Evolutionary conservation across 1,284 basidiomycete species (phyloP), one percentile per base, ranked within the genome.

Genomic region (Acaromyces ingoldii): DNA sequence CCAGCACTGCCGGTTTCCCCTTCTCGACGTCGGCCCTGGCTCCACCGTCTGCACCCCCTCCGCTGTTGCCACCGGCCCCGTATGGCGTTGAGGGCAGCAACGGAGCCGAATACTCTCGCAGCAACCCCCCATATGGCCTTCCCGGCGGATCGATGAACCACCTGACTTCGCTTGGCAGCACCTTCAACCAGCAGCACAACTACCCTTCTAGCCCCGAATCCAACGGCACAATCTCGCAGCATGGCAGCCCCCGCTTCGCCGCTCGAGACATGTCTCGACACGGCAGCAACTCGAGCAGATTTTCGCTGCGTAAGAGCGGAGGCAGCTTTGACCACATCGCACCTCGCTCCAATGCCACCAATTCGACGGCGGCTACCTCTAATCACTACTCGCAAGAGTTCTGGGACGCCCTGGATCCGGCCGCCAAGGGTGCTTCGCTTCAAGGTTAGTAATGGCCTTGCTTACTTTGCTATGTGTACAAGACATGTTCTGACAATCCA

Each of bases 181-280:
- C 26, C 19, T n/a, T 15, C 5, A 48, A 63, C 56, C 55, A 57
- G 41, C 62, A 65, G 49, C 59, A 49, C 21, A 26, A 40, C 15
- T 54, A 54, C 28, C 52, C 65, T 4, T 60, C 62, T 17, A 65
- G 63, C 37, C 65, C 65, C 48, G 65, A 67, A 56, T 67, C 65
- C 50, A 64, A 60, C 58, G 36, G 48, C 17, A 39, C 36, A 7
- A 37, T 38, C 11, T 49, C 48, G 17, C 59, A 65, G 59, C 62
- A 65, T 49, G 60, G 62, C 21, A 63, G 58, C 41, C 64, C 62
- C 40, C 59, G 62, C 56, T 64, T 61, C 53, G 47, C 51, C n/a
- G 42, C 52, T 21, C 62, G 62, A 37, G 42, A 53, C 4, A 58
- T 64, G 10, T 21, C 38, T 39, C 62, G 64, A 29, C 59, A 65